Evolutionary conservation across 257 asterid species (phyloP), one percentile per base, ranked within the genome.

Genomic region (Capsicum pubescens): DNA sequence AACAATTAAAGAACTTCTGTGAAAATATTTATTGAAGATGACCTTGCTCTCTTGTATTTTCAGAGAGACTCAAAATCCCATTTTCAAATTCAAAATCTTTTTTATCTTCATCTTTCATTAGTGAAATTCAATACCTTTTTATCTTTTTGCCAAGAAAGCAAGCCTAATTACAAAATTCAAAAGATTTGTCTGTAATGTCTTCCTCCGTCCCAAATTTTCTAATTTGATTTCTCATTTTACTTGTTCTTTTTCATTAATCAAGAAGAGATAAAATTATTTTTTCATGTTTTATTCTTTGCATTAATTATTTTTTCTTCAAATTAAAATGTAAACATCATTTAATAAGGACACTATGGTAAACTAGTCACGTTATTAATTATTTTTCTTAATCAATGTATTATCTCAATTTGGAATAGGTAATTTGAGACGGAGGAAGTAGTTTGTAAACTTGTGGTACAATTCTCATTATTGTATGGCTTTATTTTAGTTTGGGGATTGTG

Each of bases 391-490:
- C 2, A 26, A 26, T 26, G 32, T 26, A 2, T 26, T 1, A 26
- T 26, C 32, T 26, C 32, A 26, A 26, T 26, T 26, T 26, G 32
- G 0, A 26, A 26, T 26, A 26, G 32, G 2, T 1, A 26, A 26
- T 26, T 26, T 26, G 2, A 1, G 2, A 26, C 32, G 32, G 32
- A 26, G 32, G 32, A 2, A 26, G 32, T 26, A 26, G 12, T 68
- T 68, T 68, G 21, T 68, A 68, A 36, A n/a, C 76, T 68, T 68
- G 52, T 68, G 76, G 12, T 68, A 66, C 72, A 68, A 50, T 74
- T 74, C 7, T 74, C 60, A 74, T 52, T 21, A 48, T 74, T 48
- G 44, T 74, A 15, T 15, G 80, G 61, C 44, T 50, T 48, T 71
- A 46, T 19, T 74, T 74, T 74, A 50, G 46, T 52, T 48, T 74